phyloP scores from a whole-genome alignment of 2,329 filamentous ascomycete genomes.

The Cercospora sojina region DNA sequence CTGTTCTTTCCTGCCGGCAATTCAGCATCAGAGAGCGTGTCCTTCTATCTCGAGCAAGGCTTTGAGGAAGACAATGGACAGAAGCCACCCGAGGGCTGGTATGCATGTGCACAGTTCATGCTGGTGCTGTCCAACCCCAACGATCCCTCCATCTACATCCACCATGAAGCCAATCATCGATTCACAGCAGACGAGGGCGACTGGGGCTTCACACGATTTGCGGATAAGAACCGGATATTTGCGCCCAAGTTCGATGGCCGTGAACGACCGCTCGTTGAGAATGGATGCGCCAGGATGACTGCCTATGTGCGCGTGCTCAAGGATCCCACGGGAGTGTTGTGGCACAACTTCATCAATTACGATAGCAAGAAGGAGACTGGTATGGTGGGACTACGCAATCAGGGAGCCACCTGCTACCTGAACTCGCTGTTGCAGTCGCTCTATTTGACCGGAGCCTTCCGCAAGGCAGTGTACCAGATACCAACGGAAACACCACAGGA shows the following conservation, averaged over 20 bases:
- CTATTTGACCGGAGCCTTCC: slow-evolving; percentile 73
- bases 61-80: slow-evolving; percentile 66
- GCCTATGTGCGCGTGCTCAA: slow-evolving; percentile 80
- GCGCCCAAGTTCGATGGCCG: slow-evolving; percentile 70
- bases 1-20: slow-evolving; percentile 95
- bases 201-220: slow-evolving; percentile 98
- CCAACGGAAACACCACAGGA: slow-evolving; percentile 83
- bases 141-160: slow-evolving; percentile 77
- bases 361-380: slow-evolving; percentile 99
- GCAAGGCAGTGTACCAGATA: slow-evolving; percentile 96
- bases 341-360: slow-evolving; percentile 91
- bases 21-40: slow-evolving; percentile 80
- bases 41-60: slow-evolving; percentile 94
- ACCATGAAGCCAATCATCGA: slow-evolving; percentile 83
- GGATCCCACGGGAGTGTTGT: slow-evolving; percentile 83
- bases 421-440: slow-evolving; percentile 51
- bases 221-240: slow-evolving; percentile 83
- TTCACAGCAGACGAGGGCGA: slow-evolving; percentile 96
- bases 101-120: slow-evolving; percentile 92
- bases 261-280: slow-evolving; percentile 71
- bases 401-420: slow-evolving; percentile 69
- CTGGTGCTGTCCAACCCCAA: slow-evolving; percentile 92
- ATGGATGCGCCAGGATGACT: slow-evolving; percentile 74
- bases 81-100: slow-evolving; percentile 85
- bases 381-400: slow-evolving; percentile 94